Base-by-base conservation (phyloP, 495 filamentous ascomycete genomes). In the Podospora fimiseda region DNA sequence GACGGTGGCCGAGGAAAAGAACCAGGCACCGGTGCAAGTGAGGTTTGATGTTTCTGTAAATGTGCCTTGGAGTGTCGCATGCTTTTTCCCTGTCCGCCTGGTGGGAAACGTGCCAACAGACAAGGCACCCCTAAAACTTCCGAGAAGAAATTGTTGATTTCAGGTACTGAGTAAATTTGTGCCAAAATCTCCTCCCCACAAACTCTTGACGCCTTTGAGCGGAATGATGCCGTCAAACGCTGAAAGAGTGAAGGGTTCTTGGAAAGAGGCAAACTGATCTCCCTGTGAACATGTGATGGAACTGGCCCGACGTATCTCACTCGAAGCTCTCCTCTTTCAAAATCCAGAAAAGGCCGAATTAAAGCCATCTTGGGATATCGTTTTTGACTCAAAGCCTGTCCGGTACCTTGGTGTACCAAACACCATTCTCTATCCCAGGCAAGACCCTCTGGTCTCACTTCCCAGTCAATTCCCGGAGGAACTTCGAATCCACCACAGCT, bases 341-440 rank as follows among this genome's bases (percentile, higher is more conserved):
- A 77, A 54, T 94, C 85, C 16, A 95, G 69, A 1, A 48, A 61
- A 3, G 91, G 89, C 36, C 78, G 74, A 38, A 96, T 78, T 9
- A 95, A 76, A 3, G 88, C 83, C 90, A 96, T 95, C 15, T 74
- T 77, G 2, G 88, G 88, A 61, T 94, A 83, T 50, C 80, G 74
- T 68, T 95, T 95, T 64, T 94, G 89, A 56, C 78, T 91, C 44
- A 96, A 68, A 0, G 83, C 87, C 43, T 80, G 80, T 0, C 84
- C 84, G 2, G 89, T 90, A 8, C 88, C 87, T 60, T 84, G 81
- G 63, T 95, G 89, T 14, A 96, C 78, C 14, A 96, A 68, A 62
- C 89, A 95, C 91, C 91, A 96, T 69, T 96, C 91, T 46, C 90
- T 73, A 65, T 96, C 91, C 90, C 90, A 95, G 15, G 84, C 86